phyloP scores from a whole-genome alignment of 495 filamentous ascomycete genomes.

The Penicillium pancosmium region DNA sequence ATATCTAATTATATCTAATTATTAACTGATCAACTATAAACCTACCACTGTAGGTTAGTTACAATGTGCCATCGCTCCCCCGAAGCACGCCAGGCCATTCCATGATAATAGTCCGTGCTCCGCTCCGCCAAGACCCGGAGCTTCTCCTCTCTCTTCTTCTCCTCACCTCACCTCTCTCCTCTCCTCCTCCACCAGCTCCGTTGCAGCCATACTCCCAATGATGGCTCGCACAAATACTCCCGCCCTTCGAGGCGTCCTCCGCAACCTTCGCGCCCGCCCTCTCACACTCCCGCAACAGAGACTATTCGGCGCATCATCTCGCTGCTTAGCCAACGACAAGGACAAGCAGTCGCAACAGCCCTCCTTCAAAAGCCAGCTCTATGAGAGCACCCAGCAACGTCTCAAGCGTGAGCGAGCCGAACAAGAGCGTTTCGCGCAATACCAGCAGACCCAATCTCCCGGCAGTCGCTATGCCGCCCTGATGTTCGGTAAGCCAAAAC shows the following conservation, averaged over 20 bases:
- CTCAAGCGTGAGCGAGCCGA: slow-evolving; percentile 74
- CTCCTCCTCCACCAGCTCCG: slow-evolving; percentile 3
- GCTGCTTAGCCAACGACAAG: slow-evolving; percentile 13
- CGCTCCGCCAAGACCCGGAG: not conserved
- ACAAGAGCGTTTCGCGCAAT: slow-evolving; percentile 63
- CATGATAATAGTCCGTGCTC: too few species aligned
- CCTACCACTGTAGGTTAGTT: too few species aligned
- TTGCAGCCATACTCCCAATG: not conserved
- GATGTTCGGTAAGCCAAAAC: slow-evolving; percentile 59
- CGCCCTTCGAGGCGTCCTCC: slow-evolving; percentile 26
- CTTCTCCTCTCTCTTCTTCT: slow-evolving; percentile 5
- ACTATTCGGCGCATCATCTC: slow-evolving; percentile 27
- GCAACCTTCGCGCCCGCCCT: slow-evolving; percentile 22
- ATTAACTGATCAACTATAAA: too few species aligned
- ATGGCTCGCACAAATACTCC: slow-evolving; percentile 26
- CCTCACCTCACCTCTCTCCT: slow-evolving; percentile 7
- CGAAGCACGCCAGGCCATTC: too few species aligned
- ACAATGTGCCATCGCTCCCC: too few species aligned
- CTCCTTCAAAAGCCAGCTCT: slow-evolving; percentile 84
- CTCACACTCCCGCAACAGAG: slow-evolving; percentile 20
- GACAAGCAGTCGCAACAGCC: slow-evolving; percentile 34
- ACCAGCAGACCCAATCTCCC: slow-evolving; percentile 54
- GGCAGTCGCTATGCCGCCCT: slow-evolving; percentile 60
- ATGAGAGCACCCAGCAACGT: slow-evolving; percentile 77
- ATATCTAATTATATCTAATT: too few species aligned